A percentile compares a stretch with the other conserved stretches of the same genome.
Evolutionary conservation across 2,329 filamentous ascomycete genomes (phyloP).

Genomic region (Mollisia scopiformis): DNA sequence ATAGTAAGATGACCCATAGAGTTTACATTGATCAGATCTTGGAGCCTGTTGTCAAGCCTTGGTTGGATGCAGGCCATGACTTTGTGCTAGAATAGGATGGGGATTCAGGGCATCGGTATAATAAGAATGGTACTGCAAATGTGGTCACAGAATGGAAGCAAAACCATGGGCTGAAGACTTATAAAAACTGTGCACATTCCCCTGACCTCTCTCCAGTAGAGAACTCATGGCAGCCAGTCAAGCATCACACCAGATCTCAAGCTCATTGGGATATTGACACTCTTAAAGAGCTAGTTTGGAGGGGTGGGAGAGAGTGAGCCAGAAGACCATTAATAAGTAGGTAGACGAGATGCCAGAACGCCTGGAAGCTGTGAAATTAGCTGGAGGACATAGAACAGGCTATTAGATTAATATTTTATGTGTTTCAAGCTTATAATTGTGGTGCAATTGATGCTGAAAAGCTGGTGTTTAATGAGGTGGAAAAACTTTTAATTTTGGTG

Average conservation of each 20-base stretch:
- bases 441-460: too few species aligned
- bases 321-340: background rate
- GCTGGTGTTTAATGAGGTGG: too few species aligned
- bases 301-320: background rate
- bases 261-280: background rate
- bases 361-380: too few species aligned
- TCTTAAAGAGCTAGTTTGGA: background rate
- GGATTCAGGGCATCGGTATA: conserved; percentile 12
- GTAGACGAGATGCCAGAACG: background rate
- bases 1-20: background rate
- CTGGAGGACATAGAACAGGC: too few species aligned
- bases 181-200: background rate
- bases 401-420: too few species aligned
- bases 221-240: background rate
- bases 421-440: too few species aligned
- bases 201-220: background rate
- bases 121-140: background rate
- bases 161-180: background rate
- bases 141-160: background rate
- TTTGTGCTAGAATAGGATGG: conserved; percentile 15
- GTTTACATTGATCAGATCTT: background rate
- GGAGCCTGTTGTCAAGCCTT: background rate
- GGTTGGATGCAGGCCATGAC: background rate
- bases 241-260: background rate
- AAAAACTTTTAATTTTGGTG: too few species aligned